phyloP scores from a whole-genome alignment of 2,329 filamentous ascomycete genomes.

The Gaeumannomyces tritici region DNA sequence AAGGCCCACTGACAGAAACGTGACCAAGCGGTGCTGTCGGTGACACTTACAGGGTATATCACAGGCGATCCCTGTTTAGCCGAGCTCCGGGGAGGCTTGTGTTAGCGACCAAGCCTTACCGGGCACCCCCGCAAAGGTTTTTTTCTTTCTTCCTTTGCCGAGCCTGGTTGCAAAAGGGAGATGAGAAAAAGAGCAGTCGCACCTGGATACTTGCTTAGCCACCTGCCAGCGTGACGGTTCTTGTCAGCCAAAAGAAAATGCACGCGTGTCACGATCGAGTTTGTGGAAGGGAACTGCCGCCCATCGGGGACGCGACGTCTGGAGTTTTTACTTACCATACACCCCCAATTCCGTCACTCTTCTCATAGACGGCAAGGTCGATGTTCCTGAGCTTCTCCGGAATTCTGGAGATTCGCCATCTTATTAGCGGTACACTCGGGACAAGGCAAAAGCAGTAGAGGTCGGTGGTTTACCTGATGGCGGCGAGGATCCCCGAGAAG shows the following conservation, averaged over 20 bases:
- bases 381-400: slow-evolving; percentile 22
- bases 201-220: slow-evolving; percentile 23
- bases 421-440: background rate
- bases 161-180: background rate
- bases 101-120: background rate
- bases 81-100: slow-evolving; percentile 6
- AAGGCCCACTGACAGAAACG: background rate
- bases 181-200: background rate
- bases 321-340: slow-evolving; percentile 18
- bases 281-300: background rate
- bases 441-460: background rate
- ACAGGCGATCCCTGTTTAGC: slow-evolving; percentile 18
- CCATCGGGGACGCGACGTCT: background rate
- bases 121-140: background rate
- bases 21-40: background rate
- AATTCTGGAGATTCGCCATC: slow-evolving; percentile 13
- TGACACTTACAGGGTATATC: slow-evolving; percentile 23
- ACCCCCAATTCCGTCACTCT: slow-evolving; percentile 22
- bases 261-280: background rate
- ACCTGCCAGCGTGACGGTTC: slow-evolving; percentile 11
- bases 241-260: background rate
- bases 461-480: slow-evolving; percentile 16
- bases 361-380: slow-evolving; percentile 24
- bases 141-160: no score
- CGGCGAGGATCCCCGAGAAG: slow-evolving; percentile 21